Evolutionary conservation across 768 basidiomycete genomes (phyloP), one percentile per base, ranked within the genome.

Genomic region (Punctularia strigosozonata): DNA sequence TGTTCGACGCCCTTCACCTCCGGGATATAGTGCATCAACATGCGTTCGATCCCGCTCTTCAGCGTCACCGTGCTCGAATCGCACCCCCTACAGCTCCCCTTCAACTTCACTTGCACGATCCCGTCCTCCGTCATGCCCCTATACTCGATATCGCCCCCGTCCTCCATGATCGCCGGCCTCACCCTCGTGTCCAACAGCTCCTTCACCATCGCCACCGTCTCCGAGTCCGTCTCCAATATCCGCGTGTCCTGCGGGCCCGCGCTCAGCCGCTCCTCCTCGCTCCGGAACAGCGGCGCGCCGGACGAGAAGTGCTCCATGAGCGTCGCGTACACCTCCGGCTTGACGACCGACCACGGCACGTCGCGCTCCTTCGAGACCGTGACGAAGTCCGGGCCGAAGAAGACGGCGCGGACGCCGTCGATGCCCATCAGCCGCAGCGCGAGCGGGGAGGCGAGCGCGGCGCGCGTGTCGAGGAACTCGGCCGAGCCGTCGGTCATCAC

Each of bases 11-110:
- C 83, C 58, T 89, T 85, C 26, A 94, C 90, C 60, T 94, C 87
- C 2, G 94, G 94, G 39, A 99, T 89, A 53, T 98, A 98, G 61
- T 98, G 94, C 89, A 89, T 91, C 50, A 99, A 64, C 95, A 99
- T 98, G 46, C 95, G 70, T 63, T 99, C 95, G 38, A 99, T 97
- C 6, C 95, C 95, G 44, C 75, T 79, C 70, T 98, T 99, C 41
- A 99, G 64, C 13, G 95, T 99, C 24, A 98, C 92, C 5, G 87
- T 78, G 55, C 88, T 92, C 23, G 87, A 90, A 46, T 78, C 78
- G 57, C 95, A 98, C 12, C 95, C 95, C 56, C 95, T 68, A 60
- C 95, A 99, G 53, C 90, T 94, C 21, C 95, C 95, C 67, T 98
- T 98, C 43, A 99, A 68, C 58, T 84, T 94, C 22, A 99, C 69